Percentiles rank a stretch among this genome's conserved stretches.
These are phyloP conservation scores for Porphyrellus cyaneotinctus DNA, from an alignment of 768 basidiomycete species.

Conservation along the genomic window DNA sequence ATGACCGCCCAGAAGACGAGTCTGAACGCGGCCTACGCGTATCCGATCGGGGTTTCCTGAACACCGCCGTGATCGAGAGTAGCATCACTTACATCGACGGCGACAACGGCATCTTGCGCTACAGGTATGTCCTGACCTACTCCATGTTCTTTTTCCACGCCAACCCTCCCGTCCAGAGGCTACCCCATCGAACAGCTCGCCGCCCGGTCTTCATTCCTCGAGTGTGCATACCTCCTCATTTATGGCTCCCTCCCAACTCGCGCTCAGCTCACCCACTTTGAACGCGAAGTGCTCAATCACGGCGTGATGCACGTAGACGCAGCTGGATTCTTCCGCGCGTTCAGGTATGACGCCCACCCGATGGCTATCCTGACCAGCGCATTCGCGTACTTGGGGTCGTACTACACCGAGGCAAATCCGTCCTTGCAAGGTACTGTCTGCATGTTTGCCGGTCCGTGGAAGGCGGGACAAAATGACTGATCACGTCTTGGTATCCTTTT, in stretches of 20 bases:
- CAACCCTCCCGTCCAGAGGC: conserved; percentile 46
- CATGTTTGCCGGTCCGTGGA: not conserved
- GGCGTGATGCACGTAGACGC: conserved; percentile 63
- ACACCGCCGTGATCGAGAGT: conserved; percentile 77
- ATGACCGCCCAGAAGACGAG: conserved; percentile 77
- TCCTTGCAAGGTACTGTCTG: conserved; percentile 62
- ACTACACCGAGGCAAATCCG: conserved; percentile 86
- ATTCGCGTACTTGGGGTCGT: conserved; percentile 84
- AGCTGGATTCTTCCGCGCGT: conserved; percentile 64
- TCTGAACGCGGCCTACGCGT: conserved; percentile 78
- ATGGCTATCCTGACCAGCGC: conserved; percentile 89
- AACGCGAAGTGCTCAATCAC: conserved; percentile 77
- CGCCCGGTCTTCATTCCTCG: conserved; percentile 71
- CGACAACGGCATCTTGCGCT: conserved; percentile 77
- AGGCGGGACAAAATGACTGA: conserved; percentile 2
- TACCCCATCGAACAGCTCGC: conserved; percentile 94
- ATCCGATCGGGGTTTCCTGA: conserved; percentile 75
- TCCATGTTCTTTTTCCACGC: not conserved
- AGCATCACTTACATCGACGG: conserved; percentile 91
- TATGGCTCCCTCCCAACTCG: conserved; percentile 76
- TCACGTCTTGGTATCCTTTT: not conserved
- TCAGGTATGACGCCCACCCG: conserved; percentile 88
- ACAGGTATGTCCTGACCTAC: conserved; percentile 45
- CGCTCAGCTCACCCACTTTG: conserved; percentile 58
- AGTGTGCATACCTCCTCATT: conserved; percentile 81